Evolutionary conservation across 2,329 filamentous ascomycete genomes (phyloP).

Genomic region (Magnaporthales sp.): DNA sequence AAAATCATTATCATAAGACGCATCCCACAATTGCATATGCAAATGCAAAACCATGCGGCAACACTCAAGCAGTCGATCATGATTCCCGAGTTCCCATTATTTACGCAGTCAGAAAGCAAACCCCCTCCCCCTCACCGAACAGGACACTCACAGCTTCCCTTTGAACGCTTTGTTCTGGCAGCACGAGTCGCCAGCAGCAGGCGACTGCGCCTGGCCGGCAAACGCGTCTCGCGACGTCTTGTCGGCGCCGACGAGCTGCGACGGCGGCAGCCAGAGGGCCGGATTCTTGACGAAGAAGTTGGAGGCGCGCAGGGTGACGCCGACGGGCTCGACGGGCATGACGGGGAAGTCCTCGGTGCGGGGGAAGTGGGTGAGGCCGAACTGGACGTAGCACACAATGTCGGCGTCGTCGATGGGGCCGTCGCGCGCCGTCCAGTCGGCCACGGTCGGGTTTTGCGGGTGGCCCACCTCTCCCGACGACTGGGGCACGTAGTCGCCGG

Average conservation of each 20-base stretch:
- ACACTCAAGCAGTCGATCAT: not conserved
- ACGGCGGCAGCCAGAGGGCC: constrained; percentile 52
- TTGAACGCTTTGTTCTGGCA: not conserved
- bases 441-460: constrained; percentile 38
- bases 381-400: constrained; percentile 47
- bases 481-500: constrained; percentile 52
- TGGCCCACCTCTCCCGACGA: constrained; percentile 28
- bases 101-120: not conserved
- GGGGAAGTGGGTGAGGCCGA: constrained; percentile 23
- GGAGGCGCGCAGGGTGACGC: constrained; percentile 49
- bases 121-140: not conserved
- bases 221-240: constrained; percentile 9
- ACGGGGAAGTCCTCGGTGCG: constrained; percentile 45
- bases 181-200: not conserved
- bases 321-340: constrained; percentile 65
- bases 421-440: constrained; percentile 15
- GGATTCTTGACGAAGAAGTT: constrained; percentile 61
- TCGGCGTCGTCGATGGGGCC: constrained; percentile 33
- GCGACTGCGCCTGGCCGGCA: not conserved
- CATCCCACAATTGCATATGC: no score
- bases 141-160: not conserved
- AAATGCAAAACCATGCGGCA: not conserved
- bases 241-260: constrained; percentile 6
- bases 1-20: not conserved
- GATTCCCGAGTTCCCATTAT: no score